These are phyloP conservation scores for Cyberlindnera misumaiensis DNA, from an alignment of 805 yeast genomes.

Conservation along the genomic window DNA sequence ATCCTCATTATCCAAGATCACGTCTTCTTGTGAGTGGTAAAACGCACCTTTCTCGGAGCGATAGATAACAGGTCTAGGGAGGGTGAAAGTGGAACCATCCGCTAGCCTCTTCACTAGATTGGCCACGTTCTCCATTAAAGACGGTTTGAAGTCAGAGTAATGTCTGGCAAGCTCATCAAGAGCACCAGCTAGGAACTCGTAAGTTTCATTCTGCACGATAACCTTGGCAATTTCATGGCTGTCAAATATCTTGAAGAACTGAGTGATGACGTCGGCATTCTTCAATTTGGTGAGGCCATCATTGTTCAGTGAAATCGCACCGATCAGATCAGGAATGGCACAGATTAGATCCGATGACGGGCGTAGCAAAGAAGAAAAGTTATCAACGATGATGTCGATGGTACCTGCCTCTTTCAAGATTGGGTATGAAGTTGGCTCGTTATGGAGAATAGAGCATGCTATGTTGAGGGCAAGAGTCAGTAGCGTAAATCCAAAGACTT, in stretches of 20 bases:
- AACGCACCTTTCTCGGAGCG: conserved; percentile 34
- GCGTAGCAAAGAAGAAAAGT: conserved; percentile 48
- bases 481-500: conserved; percentile 60
- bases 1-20: conserved; percentile 35
- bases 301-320: conserved; percentile 74
- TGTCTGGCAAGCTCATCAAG: conserved; percentile 82
- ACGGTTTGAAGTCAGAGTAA: conserved; percentile 64
- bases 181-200: conserved; percentile 53
- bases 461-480: conserved; percentile 56
- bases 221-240: conserved; percentile 44
- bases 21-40: conserved; percentile 36
- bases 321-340: conserved; percentile 66
- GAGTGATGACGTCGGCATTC: conserved; percentile 30
- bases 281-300: conserved; percentile 59
- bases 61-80: conserved; percentile 39
- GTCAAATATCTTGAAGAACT: conserved; percentile 46
- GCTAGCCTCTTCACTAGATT: conserved; percentile 41
- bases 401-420: conserved; percentile 74
- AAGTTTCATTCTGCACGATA: conserved; percentile 45
- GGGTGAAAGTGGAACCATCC: conserved; percentile 23
- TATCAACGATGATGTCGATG: conserved; percentile 54
- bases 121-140: conserved; percentile 43
- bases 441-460: conserved; percentile 67
- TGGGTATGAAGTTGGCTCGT: conserved; percentile 84
- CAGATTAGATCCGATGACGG: conserved; percentile 53